Evolutionary conservation across 352 stramenopile species (phyloP), one percentile per base, ranked within the genome.

Genomic region (Plasmopara viticola): DNA sequence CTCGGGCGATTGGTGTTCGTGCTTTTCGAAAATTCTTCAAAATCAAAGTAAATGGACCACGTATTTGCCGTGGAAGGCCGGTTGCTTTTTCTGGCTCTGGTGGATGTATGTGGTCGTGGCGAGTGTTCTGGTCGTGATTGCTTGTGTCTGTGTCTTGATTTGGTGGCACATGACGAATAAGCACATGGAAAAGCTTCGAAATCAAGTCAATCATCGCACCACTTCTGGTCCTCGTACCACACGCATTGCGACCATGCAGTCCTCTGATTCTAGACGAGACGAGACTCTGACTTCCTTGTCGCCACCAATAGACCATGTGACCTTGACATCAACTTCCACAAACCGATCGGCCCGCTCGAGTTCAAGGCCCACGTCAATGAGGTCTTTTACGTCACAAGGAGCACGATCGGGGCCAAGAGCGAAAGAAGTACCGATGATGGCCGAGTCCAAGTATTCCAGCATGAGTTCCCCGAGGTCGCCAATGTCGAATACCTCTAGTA

Each of bases 41-140:
- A 72, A 60, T 52, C 78, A 74, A 51, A 88, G 71, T 46, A 62
- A 58, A 20, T 64, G 86, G 46, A 67, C 72, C 10, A 71, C 60
- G n/a, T 76, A 78, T 45, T 18, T 86, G 13, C 83, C 83, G 2
- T 87, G 82, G 62, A 73, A 73, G 1, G 61, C 40, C 13, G 67
- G 70, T 2, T 94, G 83, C 51, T 91, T 90, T 64, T 90, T 91
- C 61, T 87, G 77, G 80, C 63, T 77, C 12, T 94, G 83, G 83
- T 94, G 83, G 83, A 86, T 90, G 64, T 94, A 90, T 41, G 49
- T 94, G 33, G 74, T 94, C 29, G 28, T 90, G 34, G 78, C 69
- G 7, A 80, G 74, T 29, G 51, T 73, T 10, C 40, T 75, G 5
- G 64, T 94, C 6, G 60, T 90, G 35, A 57, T 87, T 8, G 56